Conservation (phyloP, 805 yeast species). For the Wickerhamiella kazuoi region DNA sequence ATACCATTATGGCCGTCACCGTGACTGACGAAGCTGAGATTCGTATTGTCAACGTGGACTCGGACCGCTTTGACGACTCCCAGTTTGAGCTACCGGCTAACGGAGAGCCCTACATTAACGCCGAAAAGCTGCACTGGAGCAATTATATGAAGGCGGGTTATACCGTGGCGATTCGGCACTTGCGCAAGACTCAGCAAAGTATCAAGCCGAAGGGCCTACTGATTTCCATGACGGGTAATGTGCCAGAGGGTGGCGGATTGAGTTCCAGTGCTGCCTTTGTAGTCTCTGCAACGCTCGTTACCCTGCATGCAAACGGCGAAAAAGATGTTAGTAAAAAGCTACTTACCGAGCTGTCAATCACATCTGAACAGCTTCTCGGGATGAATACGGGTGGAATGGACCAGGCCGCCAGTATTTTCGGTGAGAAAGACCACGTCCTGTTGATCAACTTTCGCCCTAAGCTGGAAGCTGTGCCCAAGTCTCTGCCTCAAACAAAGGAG, state of each 20-base stretch:
- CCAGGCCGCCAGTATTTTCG: conserved; percentile 54
- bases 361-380: conserved; percentile 54
- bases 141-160: conserved; percentile 52
- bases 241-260: conserved; percentile 58
- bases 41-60: conserved; percentile 23
- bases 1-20: conserved; percentile 31
- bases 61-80: conserved; percentile 12
- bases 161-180: conserved; percentile 37
- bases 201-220: conserved; percentile 29
- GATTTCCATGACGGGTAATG: conserved; percentile 41
- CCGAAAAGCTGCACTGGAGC: conserved; percentile 38
- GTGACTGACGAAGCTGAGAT: conserved; percentile 15
- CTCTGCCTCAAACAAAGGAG: conserved; percentile 32
- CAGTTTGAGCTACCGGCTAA: conserved; percentile 7
- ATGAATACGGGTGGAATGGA: conserved; percentile 72
- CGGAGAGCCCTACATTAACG: conserved; percentile 29
- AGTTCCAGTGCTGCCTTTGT: conserved; percentile 59
- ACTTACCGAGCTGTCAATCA: conserved; percentile 42
- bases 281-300: conserved; percentile 42
- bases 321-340: conserved; percentile 29
- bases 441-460: conserved; percentile 44
- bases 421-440: conserved; percentile 39
- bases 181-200: conserved; percentile 21
- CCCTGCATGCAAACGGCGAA: conserved; percentile 35
- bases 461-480: conserved; percentile 35